Percentiles rank a stretch among this genome's conserved stretches.
Evolutionary conservation across 164 flowering plant genomes (phyloP).

Genomic region (Malania oleifera): DNA sequence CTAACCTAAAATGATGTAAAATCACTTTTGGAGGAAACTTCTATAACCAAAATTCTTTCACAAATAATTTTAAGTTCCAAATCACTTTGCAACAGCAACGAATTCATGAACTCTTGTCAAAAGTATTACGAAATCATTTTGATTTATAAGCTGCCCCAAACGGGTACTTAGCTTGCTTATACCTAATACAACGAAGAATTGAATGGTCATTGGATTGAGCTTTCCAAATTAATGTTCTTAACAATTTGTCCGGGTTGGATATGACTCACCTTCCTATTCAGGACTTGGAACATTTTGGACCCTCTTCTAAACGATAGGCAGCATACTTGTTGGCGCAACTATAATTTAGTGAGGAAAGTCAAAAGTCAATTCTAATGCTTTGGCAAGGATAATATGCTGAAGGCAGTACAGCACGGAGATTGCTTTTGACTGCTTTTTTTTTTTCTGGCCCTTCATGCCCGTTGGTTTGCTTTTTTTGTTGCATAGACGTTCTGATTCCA

Average conservation of each 20-base stretch:
- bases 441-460: background rate
- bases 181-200: background rate
- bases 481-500: constrained; percentile 3
- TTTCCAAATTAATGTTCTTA: background rate
- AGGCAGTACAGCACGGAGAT: background rate
- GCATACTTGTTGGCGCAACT: background rate
- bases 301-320: background rate
- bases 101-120: too few relatives aligned
- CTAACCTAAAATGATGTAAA: too few relatives aligned
- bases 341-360: background rate
- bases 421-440: constrained; percentile 16
- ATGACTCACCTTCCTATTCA: too few relatives aligned
- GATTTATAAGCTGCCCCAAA: too few relatives aligned
- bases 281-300: background rate
- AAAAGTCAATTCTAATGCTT: background rate
- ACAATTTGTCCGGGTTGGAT: background rate
- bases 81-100: too few relatives aligned
- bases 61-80: too few relatives aligned
- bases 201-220: background rate
- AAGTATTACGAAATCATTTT: too few relatives aligned
- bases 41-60: too few relatives aligned
- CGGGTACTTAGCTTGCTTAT: too few relatives aligned
- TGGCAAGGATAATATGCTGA: background rate
- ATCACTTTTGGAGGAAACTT: too few relatives aligned
- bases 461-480: constrained; percentile 13